phyloP scores from a whole-genome alignment of 352 stramenopile species.

The Albugo laibachii region DNA sequence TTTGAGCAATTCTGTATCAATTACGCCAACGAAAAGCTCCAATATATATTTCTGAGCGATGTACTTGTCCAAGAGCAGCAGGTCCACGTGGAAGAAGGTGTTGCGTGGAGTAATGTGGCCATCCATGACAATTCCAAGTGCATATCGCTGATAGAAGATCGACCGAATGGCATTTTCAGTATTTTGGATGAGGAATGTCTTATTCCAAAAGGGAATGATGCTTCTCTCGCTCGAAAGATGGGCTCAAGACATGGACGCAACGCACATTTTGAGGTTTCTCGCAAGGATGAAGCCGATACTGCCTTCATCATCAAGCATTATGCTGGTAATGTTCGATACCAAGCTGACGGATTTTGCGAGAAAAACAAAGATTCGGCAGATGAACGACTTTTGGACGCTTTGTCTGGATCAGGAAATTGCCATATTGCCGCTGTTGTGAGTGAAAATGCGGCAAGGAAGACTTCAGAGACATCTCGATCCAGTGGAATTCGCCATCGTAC shows the following conservation, averaged over 20 bases:
- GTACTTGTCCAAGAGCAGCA: slow-evolving; percentile 15
- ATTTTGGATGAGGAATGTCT: slow-evolving; percentile 27
- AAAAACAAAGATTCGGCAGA: slow-evolving; percentile 81
- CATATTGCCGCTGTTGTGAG: slow-evolving; percentile 58
- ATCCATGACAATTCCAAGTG: slow-evolving; percentile 35
- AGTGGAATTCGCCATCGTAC: slow-evolving; percentile 30
- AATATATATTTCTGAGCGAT: slow-evolving; percentile 15
- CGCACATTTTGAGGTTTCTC: slow-evolving; percentile 30
- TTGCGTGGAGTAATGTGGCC: slow-evolving; percentile 28
- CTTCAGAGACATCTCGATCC: slow-evolving; percentile 14
- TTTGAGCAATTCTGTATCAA: slow-evolving; percentile 19
- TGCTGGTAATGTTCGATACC: slow-evolving; percentile 53
- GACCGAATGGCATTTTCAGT: slow-evolving; percentile 20
- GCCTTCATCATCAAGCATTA: slow-evolving; percentile 71
- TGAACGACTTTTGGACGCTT: slow-evolving; percentile 38
- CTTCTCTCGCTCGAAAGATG: slow-evolving; percentile 6
- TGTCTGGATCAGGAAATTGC: slow-evolving; percentile 41
- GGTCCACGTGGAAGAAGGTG: slow-evolving; percentile 15
- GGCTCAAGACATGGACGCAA: slow-evolving; percentile 30
- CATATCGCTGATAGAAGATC: slow-evolving; percentile 24
- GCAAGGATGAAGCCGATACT: slow-evolving; percentile 43
- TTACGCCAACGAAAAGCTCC: slow-evolving; percentile 14
- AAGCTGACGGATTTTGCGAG: slow-evolving; percentile 56
- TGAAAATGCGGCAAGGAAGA: slow-evolving; percentile 11
- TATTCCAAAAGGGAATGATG: slow-evolving; percentile 3